These are phyloP conservation scores for Aspergillus ellipticus DNA, from an alignment of 495 filamentous ascomycete species.

Conservation along the genomic window DNA sequence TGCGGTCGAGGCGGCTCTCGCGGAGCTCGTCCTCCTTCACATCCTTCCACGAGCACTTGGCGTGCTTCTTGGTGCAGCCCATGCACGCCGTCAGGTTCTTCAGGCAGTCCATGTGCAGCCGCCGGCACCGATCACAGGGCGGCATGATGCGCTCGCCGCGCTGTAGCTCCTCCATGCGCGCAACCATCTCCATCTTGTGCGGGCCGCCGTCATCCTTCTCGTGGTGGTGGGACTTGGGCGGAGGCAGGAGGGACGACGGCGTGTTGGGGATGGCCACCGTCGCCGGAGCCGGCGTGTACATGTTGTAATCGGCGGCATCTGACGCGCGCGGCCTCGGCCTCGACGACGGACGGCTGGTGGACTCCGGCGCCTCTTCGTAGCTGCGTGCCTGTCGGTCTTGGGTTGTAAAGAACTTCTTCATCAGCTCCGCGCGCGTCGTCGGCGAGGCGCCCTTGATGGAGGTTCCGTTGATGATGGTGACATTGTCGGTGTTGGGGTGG, in stretches of 20 bases:
- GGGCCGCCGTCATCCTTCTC: slow-evolving; percentile 59
- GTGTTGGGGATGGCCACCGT: slow-evolving; percentile 51
- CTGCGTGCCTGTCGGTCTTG: slow-evolving; percentile 46
- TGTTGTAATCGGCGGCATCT: slow-evolving; percentile 36
- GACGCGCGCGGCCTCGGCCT: slow-evolving; percentile 34
- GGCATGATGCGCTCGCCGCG: slow-evolving; percentile 70
- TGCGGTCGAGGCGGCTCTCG: slow-evolving; percentile 23
- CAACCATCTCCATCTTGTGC: slow-evolving; percentile 63
- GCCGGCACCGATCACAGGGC: slow-evolving; percentile 78
- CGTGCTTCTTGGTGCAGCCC: slow-evolving; percentile 85
- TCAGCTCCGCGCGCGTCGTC: slow-evolving; percentile 48
- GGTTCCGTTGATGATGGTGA: slow-evolving; percentile 48
- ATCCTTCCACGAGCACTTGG: slow-evolving; percentile 78
- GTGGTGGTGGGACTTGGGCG: slow-evolving; percentile 43
- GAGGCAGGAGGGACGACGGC: slow-evolving; percentile 47
- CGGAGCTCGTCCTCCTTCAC: slow-evolving; percentile 66
- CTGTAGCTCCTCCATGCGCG: slow-evolving; percentile 69
- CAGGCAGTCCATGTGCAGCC: slow-evolving; percentile 74
- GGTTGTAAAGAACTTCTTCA: slow-evolving; percentile 57
- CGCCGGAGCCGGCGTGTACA: slow-evolving; percentile 35
- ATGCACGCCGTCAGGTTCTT: slow-evolving; percentile 83
- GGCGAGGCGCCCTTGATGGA: slow-evolving; percentile 52
- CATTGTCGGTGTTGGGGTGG: slow-evolving; percentile 42
- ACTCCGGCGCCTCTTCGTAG: slow-evolving; percentile 28
- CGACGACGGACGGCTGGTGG: slow-evolving; percentile 27